phyloP scores from a whole-genome alignment of 31 red algal genomes.

The Bonnemaisonia californica region DNA sequence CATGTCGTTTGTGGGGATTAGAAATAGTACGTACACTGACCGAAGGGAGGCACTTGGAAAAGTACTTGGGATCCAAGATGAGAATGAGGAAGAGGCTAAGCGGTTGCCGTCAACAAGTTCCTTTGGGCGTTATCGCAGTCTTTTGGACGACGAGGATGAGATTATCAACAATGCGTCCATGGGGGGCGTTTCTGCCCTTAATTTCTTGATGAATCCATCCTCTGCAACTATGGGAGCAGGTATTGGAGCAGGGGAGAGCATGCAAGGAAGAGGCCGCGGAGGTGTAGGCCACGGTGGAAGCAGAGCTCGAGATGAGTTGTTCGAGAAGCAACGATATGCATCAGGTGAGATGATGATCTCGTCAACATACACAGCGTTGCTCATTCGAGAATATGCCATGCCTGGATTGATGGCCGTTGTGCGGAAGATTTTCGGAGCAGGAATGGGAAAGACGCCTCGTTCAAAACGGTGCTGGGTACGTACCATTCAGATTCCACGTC shows the following conservation, averaged over 20 bases:
- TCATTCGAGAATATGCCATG: conserved; percentile 82
- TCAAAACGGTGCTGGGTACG: conserved; percentile 81
- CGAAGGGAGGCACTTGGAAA: conserved; percentile 25
- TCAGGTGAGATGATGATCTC: conserved; percentile 87
- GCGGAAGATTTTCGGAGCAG: conserved; percentile 77
- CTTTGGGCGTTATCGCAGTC: not conserved
- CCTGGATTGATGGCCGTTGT: conserved; percentile 78
- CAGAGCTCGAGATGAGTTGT: conserved; percentile 66
- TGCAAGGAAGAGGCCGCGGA: conserved; percentile 30
- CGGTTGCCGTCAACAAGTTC: not conserved
- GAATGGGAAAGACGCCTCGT: conserved; percentile 56
- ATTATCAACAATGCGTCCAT: conserved; percentile 5
- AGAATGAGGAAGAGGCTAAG: not conserved
- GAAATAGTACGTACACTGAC: conserved; percentile 41
- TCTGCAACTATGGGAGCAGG: conserved; percentile 11
- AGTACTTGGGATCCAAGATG: conserved; percentile 14
- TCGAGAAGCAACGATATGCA: conserved; percentile 84
- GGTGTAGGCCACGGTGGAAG: not conserved
- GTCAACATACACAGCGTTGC: conserved; percentile 61
- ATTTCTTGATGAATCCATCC: conserved; percentile 37
- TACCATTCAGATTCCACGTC: conserved; percentile 49
- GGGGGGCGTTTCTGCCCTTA: conserved; percentile 27
- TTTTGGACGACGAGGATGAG: conserved; percentile 13
- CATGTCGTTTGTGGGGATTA: conserved; percentile 46
- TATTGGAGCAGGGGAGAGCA: not conserved